A percentile compares a stretch with the other conserved stretches of the same genome.
Evolutionary conservation across 176 grass and related monocot species (phyloP).

Genomic region (Otatea glauca): DNA sequence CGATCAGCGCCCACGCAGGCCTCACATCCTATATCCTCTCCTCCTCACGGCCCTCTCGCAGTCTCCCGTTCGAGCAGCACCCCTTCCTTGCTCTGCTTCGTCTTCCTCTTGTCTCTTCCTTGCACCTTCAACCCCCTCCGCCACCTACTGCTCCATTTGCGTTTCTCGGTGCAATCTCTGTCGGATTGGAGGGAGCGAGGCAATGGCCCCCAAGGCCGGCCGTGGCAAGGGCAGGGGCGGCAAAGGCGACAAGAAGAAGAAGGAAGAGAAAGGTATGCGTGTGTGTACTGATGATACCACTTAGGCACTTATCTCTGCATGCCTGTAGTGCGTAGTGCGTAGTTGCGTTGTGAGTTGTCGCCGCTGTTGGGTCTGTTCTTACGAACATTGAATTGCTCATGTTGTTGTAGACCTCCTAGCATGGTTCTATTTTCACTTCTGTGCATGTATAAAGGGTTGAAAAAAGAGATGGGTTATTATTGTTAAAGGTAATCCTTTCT

Average conservation of each 20-base stretch:
- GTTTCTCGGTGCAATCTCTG: not conserved
- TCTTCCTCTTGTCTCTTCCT: not conserved
- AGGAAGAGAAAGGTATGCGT: slow-evolving; percentile 85
- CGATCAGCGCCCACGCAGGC: slow-evolving; percentile 38
- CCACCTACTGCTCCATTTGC: not conserved
- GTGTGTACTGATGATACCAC: not conserved
- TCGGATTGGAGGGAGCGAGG: not conserved
- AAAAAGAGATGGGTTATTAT: not conserved
- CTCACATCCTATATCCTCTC: slow-evolving; percentile 74
- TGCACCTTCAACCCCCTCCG: slow-evolving; percentile 20
- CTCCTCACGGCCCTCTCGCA: not conserved
- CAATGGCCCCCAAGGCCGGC: slow-evolving; percentile 93
- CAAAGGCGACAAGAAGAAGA: slow-evolving; percentile 89
- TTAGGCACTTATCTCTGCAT: not conserved
- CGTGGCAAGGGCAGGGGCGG: slow-evolving; percentile 72
- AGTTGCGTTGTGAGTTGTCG: not conserved
- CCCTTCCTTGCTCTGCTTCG: not conserved
- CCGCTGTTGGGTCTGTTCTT: not conserved
- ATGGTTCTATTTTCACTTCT: not conserved
- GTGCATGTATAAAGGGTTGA: not conserved
- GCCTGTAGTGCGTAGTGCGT: not conserved
- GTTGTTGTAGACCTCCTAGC: too few relatives aligned
- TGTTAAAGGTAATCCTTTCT: not conserved
- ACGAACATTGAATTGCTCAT: not conserved
- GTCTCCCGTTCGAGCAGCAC: not conserved